Conservation (phyloP, 2,329 filamentous ascomycete genomes). For the Sclerotinia borealis region DNA sequence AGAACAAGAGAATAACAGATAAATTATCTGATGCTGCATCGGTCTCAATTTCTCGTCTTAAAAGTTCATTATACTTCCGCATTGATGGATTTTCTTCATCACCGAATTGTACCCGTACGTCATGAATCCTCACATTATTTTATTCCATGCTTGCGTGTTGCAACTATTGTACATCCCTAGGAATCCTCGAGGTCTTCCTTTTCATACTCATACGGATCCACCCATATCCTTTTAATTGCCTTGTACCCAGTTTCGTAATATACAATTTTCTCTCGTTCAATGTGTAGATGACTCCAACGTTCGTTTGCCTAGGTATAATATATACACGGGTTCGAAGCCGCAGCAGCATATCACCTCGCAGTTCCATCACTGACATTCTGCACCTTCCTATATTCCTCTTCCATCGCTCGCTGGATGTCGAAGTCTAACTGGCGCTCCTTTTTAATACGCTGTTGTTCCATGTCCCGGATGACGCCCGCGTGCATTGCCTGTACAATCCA, state of each 20-base stretch:
- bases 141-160: not conserved
- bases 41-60: not conserved
- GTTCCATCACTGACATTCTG: slow-evolving; percentile 63
- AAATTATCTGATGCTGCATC: not conserved
- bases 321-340: not conserved
- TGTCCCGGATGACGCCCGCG: slow-evolving; percentile 84
- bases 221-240: not conserved
- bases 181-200: not conserved
- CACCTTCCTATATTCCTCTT: slow-evolving; percentile 83
- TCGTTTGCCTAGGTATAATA: not conserved
- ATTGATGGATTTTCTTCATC: not conserved
- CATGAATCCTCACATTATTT: not conserved
- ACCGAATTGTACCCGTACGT: not conserved
- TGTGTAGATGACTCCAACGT: not conserved
- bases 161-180: not conserved
- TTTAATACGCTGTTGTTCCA: slow-evolving; percentile 89
- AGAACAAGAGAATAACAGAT: slow-evolving; percentile 6
- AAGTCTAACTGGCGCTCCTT: slow-evolving; percentile 90
- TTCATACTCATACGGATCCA: not conserved
- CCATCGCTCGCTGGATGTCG: slow-evolving; percentile 78
- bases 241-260: not conserved
- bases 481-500: slow-evolving; percentile 86
- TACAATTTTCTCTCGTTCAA: not conserved
- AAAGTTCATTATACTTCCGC: not conserved
- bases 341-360: slow-evolving; percentile 5